A percentile compares a stretch with the other conserved stretches of the same genome.
phyloP scores from a whole-genome alignment of 108 stramenopile genomes.

The Cyclostephanos invisitatus region DNA sequence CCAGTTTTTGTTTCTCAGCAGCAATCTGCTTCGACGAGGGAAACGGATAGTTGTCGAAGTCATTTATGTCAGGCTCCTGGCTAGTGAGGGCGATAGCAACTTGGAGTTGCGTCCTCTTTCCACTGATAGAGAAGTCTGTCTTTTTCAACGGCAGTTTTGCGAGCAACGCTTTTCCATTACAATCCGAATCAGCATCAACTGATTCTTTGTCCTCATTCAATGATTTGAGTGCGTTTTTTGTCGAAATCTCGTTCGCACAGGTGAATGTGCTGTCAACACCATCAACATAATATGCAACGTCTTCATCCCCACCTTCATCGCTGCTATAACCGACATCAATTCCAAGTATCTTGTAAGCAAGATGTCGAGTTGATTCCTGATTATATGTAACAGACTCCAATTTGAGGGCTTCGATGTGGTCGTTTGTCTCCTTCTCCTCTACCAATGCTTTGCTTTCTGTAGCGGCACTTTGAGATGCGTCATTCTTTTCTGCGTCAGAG shows the following conservation, averaged over 20 bases:
- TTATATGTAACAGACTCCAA: conserved; percentile 34
- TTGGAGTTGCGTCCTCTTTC: conserved; percentile 64
- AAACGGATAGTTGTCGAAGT: conserved; percentile 76
- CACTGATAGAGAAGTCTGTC: conserved; percentile 74
- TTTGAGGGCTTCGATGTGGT: conserved; percentile 14
- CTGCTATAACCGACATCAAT: conserved; percentile 87
- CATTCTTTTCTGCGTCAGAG: not conserved
- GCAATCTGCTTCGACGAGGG: conserved; percentile 59
- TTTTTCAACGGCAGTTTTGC: conserved; percentile 64
- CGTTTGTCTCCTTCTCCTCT: conserved; percentile 18
- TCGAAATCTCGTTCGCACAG: conserved; percentile 18
- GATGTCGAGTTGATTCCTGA: conserved; percentile 73
- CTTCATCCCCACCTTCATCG: conserved; percentile 90
- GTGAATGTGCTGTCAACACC: conserved; percentile 80
- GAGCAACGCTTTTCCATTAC: conserved; percentile 21
- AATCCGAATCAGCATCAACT: conserved; percentile 11
- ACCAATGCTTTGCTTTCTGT: conserved; percentile 10
- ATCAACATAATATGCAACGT: conserved; percentile 77
- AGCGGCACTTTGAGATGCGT: not conserved
- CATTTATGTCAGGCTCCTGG: conserved; percentile 55
- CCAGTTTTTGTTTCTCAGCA: conserved; percentile 32
- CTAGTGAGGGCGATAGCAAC: conserved; percentile 61
- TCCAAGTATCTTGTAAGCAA: conserved; percentile 68
- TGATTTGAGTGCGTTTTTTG: not conserved
- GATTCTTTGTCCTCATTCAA: conserved; percentile 5